phyloP scores from a whole-genome alignment of 805 yeast species.

The Hanseniaspora lindneri region DNA sequence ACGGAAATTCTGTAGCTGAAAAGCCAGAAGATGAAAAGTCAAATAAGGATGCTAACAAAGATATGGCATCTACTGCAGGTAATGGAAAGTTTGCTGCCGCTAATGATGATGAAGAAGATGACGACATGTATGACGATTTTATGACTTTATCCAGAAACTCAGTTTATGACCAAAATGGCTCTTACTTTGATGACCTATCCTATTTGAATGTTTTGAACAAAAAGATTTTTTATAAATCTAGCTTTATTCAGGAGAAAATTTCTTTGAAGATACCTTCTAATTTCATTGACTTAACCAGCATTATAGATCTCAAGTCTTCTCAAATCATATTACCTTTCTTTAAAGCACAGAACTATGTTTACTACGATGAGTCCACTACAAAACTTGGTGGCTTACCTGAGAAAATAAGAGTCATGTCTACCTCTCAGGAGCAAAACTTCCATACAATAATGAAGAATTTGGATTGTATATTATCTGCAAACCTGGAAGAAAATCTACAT shows the following conservation, averaged over 20 bases:
- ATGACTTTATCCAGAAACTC: conserved; percentile 21
- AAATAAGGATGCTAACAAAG: conserved; percentile 17
- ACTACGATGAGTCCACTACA: conserved; percentile 20
- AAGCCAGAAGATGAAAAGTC: conserved; percentile 9
- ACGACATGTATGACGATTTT: conserved; percentile 5
- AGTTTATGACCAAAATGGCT: conserved; percentile 29
- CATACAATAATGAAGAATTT: conserved; percentile 45
- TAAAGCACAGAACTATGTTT: conserved; percentile 61
- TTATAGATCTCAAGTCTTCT: conserved; percentile 73
- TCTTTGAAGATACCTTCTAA: not conserved
- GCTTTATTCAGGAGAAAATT: conserved; percentile 14
- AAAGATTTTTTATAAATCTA: conserved; percentile 40
- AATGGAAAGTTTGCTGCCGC: no score
- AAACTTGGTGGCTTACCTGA: conserved; percentile 4
- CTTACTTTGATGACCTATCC: conserved; percentile 41
- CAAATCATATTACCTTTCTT: conserved; percentile 64
- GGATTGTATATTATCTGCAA: conserved; percentile 58
- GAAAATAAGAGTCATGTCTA: conserved; percentile 28
- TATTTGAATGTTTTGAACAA: conserved; percentile 36
- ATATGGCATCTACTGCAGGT: no score
- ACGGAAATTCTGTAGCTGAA: not conserved
- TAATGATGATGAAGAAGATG: conserved; percentile 13
- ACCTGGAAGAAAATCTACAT: conserved; percentile 43
- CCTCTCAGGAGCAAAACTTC: conserved; percentile 36
- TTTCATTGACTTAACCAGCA: conserved; percentile 69